A percentile compares a stretch with the other conserved stretches of the same genome.
Conservation (phyloP, 179 eudicot species). For the Patellifolia procumbens region DNA sequence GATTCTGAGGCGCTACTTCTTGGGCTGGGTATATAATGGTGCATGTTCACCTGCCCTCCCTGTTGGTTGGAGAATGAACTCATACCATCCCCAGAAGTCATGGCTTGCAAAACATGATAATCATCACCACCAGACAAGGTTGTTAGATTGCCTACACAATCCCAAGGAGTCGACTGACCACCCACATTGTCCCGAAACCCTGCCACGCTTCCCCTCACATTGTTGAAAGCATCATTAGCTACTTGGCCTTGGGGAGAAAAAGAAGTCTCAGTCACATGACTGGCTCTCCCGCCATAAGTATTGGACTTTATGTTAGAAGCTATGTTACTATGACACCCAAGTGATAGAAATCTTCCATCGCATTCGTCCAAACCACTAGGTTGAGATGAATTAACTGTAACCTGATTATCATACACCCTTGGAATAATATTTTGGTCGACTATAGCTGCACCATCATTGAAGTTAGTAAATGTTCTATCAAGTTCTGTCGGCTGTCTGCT, state of each 20-base stretch:
- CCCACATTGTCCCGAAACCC: constrained; percentile 14
- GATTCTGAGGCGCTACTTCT: constrained; percentile 9
- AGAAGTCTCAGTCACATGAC: constrained; percentile 1
- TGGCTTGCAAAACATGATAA: neutral
- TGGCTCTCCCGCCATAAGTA: neutral
- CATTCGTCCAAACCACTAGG: constrained; percentile 10
- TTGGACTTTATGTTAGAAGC: neutral
- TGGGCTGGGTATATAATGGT: constrained; percentile 15
- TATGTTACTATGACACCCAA: constrained; percentile 22
- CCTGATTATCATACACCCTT: constrained; percentile 19
- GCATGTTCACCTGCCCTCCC: constrained; percentile 13
- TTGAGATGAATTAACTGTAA: constrained; percentile 9
- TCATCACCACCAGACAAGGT: constrained; percentile 1
- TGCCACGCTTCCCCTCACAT: constrained; percentile 13
- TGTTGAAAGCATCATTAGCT: constrained; percentile 7
- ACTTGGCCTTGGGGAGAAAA: neutral
- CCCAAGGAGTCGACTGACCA: constrained; percentile 9
- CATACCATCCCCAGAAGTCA: constrained; percentile 9
- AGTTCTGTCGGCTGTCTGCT: neutral
- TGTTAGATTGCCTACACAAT: neutral
- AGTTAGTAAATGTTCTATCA: neutral
- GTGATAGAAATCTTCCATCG: constrained; percentile 33
- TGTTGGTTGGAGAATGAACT: constrained; percentile 2
- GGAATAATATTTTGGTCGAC: constrained; percentile 2
- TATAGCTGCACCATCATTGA: constrained; percentile 7